Evolutionary conservation across 441 rosid genomes (phyloP).

Genomic region (Gossypium gossypioides): DNA sequence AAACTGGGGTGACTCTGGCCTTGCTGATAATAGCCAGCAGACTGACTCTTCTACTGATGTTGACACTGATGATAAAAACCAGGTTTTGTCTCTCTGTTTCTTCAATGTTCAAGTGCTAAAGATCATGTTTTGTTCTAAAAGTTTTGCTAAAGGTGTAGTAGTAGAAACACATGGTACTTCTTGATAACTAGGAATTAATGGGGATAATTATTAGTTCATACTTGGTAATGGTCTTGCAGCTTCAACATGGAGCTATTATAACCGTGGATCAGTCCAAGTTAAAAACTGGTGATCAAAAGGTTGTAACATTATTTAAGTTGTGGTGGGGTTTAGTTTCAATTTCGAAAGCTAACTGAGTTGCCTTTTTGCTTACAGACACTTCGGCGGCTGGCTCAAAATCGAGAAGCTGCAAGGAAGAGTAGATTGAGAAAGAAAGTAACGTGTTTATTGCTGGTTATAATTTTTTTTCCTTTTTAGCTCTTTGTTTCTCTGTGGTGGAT

Average conservation of each 20-base stretch:
- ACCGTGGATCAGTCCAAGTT: slow-evolving; percentile 50
- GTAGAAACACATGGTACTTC: no score
- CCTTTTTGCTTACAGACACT: slow-evolving; percentile 31
- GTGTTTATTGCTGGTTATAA: not conserved
- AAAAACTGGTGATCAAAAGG: slow-evolving; percentile 62
- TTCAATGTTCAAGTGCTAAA: slow-evolving; percentile 18
- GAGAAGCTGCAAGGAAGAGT: slow-evolving; percentile 80
- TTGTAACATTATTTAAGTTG: slow-evolving; percentile 9
- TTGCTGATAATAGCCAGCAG: slow-evolving; percentile 83
- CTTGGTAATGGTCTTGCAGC: slow-evolving; percentile 12
- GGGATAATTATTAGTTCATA: no score
- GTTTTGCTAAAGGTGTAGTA: no score
- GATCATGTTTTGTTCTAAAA: no score
- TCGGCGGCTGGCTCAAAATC: slow-evolving; percentile 59
- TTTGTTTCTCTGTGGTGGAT: not conserved
- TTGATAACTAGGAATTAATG: no score
- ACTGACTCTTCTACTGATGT: slow-evolving; percentile 95
- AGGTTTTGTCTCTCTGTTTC: slow-evolving; percentile 38
- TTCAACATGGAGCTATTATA: slow-evolving; percentile 32
- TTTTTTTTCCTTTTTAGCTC: not conserved
- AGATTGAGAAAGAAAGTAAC: slow-evolving; percentile 60
- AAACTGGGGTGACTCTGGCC: slow-evolving; percentile 82
- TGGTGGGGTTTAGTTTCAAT: not conserved
- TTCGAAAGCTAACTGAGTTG: not conserved
- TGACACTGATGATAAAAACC: slow-evolving; percentile 76